phyloP scores from a whole-genome alignment of 2,329 filamentous ascomycete species.

The Botrytis tulipae region DNA sequence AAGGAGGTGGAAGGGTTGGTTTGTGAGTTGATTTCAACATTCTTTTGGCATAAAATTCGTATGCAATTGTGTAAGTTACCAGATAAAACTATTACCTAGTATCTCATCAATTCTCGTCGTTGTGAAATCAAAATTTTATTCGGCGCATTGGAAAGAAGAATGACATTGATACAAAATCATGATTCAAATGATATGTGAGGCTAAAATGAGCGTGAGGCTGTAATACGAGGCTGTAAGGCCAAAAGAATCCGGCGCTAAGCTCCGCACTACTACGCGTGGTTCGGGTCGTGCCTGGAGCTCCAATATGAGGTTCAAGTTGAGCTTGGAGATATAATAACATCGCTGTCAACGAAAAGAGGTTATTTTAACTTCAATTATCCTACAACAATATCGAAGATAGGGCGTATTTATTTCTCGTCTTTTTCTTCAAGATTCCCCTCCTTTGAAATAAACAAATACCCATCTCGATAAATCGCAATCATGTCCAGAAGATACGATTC shows the following conservation, averaged over 20 bases:
- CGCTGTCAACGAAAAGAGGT: slow-evolving; percentile 20
- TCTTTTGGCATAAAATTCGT: slow-evolving; percentile 20
- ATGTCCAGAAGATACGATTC: slow-evolving; percentile 99
- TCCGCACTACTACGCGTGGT: slow-evolving; percentile 26
- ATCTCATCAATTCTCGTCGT: not conserved
- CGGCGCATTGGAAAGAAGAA: not conserved
- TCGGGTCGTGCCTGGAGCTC: slow-evolving; percentile 35
- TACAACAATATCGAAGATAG: slow-evolving; percentile 9
- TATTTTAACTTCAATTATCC: slow-evolving; percentile 11
- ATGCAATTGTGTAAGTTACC: not conserved
- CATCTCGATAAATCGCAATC: slow-evolving; percentile 30
- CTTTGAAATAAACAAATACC: slow-evolving; percentile 6
- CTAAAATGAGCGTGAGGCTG: not conserved
- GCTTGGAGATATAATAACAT: slow-evolving; percentile 20
- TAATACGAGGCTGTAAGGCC: slow-evolving; percentile 16
- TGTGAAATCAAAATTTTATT: not conserved
- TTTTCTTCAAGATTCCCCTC: not conserved
- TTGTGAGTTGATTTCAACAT: slow-evolving; percentile 82
- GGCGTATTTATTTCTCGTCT: not conserved
- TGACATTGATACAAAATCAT: not conserved
- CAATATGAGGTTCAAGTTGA: slow-evolving; percentile 24
- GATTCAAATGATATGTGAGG: slow-evolving; percentile 5
- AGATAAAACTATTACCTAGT: not conserved
- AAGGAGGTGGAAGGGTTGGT: slow-evolving; percentile 52
- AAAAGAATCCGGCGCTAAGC: slow-evolving; percentile 14